Evolutionary conservation across 805 yeast species (phyloP).

Genomic region (Wickerhamiella alocasiicola): DNA sequence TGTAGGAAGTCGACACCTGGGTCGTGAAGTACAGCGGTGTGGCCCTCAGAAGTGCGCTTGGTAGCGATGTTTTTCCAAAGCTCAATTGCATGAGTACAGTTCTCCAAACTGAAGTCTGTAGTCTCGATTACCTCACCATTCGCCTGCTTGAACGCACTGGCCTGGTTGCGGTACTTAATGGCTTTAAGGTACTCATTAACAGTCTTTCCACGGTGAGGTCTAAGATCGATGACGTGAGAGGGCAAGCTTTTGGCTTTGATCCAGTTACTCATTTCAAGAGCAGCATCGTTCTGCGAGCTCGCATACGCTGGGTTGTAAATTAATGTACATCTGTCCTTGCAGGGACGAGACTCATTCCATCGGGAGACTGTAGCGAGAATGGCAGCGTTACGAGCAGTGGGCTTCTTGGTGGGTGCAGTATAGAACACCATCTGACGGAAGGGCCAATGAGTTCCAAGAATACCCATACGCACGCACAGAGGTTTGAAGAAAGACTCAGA

Average conservation of each 20-base stretch:
- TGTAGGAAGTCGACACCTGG: constrained; percentile 28
- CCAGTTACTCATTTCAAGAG: constrained; percentile 33
- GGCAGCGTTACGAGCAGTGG: constrained; percentile 33
- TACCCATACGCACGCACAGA: constrained; percentile 31
- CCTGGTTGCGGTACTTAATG: constrained; percentile 33
- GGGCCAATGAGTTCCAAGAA: constrained; percentile 37
- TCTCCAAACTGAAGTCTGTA: constrained; percentile 25
- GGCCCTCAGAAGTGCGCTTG: constrained; percentile 29
- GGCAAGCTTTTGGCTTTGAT: constrained; percentile 28
- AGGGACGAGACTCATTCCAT: constrained; percentile 27
- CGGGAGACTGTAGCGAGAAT: constrained; percentile 29
- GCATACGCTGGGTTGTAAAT: constrained; percentile 31
- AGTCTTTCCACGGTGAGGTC: constrained; percentile 28
- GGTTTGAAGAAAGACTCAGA: constrained; percentile 25
- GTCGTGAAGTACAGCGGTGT: constrained; percentile 29
- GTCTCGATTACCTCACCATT: constrained; percentile 30
- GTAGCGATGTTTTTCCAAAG: constrained; percentile 33
- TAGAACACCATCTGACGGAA: constrained; percentile 32
- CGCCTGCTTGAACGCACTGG: constrained; percentile 27
- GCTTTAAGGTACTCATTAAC: constrained; percentile 31
- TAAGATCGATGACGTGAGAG: constrained; percentile 32
- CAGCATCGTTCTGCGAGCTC: constrained; percentile 19
- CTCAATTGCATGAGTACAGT: constrained; percentile 27
- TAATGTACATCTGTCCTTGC: constrained; percentile 27
- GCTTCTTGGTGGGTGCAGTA: constrained; percentile 30